These are phyloP conservation scores for Fragosphaeria purpurea DNA, from an alignment of 2,329 filamentous ascomycete species.

Conservation along the genomic window DNA sequence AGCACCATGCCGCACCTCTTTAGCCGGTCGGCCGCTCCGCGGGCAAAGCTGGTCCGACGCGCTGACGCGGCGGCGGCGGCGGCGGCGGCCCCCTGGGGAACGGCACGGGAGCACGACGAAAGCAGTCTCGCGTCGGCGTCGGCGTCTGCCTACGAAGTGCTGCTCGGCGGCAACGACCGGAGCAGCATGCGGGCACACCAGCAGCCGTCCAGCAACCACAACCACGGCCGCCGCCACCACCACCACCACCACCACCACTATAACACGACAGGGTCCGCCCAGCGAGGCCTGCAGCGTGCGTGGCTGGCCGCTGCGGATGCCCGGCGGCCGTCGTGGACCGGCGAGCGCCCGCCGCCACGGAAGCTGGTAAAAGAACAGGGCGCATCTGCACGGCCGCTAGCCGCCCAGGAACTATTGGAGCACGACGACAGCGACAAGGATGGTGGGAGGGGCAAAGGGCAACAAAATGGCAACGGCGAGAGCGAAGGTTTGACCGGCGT, in stretches of 20 bases:
- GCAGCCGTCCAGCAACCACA: neutral
- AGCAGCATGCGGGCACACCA: slow-evolving; percentile 4
- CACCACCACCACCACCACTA: neutral
- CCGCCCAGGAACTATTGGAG: slow-evolving; percentile 9
- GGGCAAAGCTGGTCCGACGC: slow-evolving; percentile 4
- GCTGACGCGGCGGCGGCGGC: neutral
- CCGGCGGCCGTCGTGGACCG: slow-evolving; percentile 14
- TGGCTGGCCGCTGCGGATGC: slow-evolving; percentile 19
- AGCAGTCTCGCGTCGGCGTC: slow-evolving; percentile 5
- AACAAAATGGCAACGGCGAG: neutral
- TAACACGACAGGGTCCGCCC: neutral
- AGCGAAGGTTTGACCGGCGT: neutral
- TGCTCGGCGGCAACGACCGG: slow-evolving; percentile 5
- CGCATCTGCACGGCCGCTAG: slow-evolving; percentile 12
- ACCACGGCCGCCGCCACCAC: neutral
- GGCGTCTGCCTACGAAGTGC: slow-evolving; percentile 8
- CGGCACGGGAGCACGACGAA: neutral
- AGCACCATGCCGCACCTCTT: slow-evolving; percentile 10
- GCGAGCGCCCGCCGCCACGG: slow-evolving; percentile 8
- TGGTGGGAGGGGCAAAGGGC: neutral
- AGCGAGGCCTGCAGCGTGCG: slow-evolving; percentile 5
- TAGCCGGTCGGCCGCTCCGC: slow-evolving; percentile 5
- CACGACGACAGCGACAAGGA: neutral
- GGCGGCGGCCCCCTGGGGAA: no score
- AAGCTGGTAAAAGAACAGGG: slow-evolving; percentile 17